Evolutionary conservation across 164 flowering plant genomes (phyloP), one percentile per base, ranked within the genome.

Genomic region (Magnolia changhungtana): DNA sequence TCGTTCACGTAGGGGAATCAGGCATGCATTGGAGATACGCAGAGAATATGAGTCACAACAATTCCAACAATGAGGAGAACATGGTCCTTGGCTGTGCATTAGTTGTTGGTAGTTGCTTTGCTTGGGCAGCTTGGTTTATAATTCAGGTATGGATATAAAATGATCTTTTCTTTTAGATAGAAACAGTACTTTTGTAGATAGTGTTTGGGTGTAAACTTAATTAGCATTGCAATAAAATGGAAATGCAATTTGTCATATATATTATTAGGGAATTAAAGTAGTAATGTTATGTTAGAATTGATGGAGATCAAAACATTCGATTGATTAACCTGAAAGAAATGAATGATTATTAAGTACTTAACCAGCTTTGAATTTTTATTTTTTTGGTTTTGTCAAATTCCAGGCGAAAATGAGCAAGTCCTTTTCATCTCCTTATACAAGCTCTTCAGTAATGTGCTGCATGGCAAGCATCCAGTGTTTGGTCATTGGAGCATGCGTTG

Each of bases 121-220:
- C 87, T 74, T 89, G 92, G 95, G 87, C 95, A 9, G 67, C 77
- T 3, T 94, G 96, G 95, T 84, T 92, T 78, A 88, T 91, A 49
- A 59, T 91, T 65, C 97, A 92, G 82, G 97, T 91, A 76, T 75
- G 24, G 55, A 29, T 68, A 19, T n/a, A 51, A 13, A 18, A 55
- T 19, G 8, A 7, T 50, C 52, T 70, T 37, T 23, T 49, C 8
- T 50, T 55, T 55, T 4, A 55, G 2, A 14, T 9, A 55, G 59
- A 14, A 37, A 55, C 10, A 4, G 59, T 55, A 55, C 16, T 55
- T 55, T 55, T 9, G 8, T 55, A 14, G 10, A 7, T 55, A 55
- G 11, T 9, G 59, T 55, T 55, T 9, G 59, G 59, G 14, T 55
- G 11, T 55, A 2, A 55, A 7, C 58, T 7, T 51, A 51, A 7